Percentiles rank a stretch among this genome's conserved stretches.
phyloP scores from a whole-genome alignment of 495 filamentous ascomycete species.

The Podospora fimiseda region DNA sequence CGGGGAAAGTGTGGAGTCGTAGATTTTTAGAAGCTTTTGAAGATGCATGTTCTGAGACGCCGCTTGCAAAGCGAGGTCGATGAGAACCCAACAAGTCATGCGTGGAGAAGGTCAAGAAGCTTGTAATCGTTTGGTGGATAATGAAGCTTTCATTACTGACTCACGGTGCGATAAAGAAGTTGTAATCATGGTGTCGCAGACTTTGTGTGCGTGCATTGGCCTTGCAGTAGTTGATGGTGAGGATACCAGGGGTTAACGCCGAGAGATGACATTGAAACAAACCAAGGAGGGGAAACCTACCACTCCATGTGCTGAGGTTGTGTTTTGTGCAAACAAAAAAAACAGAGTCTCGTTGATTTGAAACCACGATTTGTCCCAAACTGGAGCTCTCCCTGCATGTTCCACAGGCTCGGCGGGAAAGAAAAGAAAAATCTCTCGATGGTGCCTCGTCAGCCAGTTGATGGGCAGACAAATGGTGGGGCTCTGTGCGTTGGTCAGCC shows the following conservation, averaged over 20 bases:
- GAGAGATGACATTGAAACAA: neutral
- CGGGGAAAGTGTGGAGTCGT: too few relatives aligned
- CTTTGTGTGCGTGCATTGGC: neutral
- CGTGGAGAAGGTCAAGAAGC: neutral
- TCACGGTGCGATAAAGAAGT: neutral
- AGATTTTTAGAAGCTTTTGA: too few relatives aligned
- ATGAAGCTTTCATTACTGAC: neutral
- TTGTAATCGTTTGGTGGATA: too few relatives aligned
- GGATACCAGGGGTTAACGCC: neutral
- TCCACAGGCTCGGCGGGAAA: neutral
- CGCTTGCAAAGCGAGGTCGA: neutral
- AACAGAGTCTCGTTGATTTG: neutral
- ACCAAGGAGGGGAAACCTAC: neutral
- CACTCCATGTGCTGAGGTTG: neutral
- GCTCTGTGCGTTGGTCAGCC: slow-evolving; percentile 3
- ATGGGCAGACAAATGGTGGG: neutral
- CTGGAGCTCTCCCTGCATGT: neutral
- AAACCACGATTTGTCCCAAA: neutral
- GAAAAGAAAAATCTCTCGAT: too few relatives aligned
- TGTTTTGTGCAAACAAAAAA: neutral
- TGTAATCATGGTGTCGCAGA: neutral
- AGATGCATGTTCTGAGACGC: neutral
- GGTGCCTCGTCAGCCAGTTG: neutral
- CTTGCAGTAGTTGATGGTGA: neutral
- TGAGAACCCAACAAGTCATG: too few relatives aligned